Evolutionary conservation across 345 rosid species (phyloP).

Genomic region (Excoecaria agallocha): DNA sequence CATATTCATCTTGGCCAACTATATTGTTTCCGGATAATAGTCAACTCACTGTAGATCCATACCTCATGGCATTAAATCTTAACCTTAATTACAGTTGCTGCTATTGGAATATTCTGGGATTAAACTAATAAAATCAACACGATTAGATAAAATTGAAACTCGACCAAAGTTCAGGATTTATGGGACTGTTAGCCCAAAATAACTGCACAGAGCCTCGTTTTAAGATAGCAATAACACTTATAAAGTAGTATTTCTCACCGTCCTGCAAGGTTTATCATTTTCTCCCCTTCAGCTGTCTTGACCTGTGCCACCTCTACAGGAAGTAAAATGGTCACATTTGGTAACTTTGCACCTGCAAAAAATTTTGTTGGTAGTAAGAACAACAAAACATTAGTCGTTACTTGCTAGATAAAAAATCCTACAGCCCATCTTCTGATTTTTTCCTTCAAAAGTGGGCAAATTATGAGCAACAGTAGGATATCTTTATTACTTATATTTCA

Average conservation of each 20-base stretch:
- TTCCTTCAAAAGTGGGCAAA: neutral
- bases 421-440: neutral
- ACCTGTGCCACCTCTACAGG: constrained; percentile 54
- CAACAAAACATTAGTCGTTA: constrained; percentile 9
- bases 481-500: neutral
- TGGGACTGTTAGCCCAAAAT: neutral
- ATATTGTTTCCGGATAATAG: neutral
- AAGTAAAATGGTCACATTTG: constrained; percentile 62
- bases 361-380: neutral
- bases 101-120: neutral
- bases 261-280: constrained; percentile 63
- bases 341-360: constrained; percentile 69
- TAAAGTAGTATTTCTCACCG: constrained; percentile 40
- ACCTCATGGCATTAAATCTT: neutral
- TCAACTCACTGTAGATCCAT: neutral
- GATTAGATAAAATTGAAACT: neutral
- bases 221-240: neutral
- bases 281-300: constrained; percentile 48
- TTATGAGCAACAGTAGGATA: neutral
- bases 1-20: neutral
- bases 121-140: neutral
- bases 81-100: neutral
- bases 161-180: neutral
- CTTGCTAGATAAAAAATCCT: neutral
- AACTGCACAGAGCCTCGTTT: neutral